These are phyloP conservation scores for Kodamaea laetipori DNA, from an alignment of 805 yeast species.

Conservation along the genomic window DNA sequence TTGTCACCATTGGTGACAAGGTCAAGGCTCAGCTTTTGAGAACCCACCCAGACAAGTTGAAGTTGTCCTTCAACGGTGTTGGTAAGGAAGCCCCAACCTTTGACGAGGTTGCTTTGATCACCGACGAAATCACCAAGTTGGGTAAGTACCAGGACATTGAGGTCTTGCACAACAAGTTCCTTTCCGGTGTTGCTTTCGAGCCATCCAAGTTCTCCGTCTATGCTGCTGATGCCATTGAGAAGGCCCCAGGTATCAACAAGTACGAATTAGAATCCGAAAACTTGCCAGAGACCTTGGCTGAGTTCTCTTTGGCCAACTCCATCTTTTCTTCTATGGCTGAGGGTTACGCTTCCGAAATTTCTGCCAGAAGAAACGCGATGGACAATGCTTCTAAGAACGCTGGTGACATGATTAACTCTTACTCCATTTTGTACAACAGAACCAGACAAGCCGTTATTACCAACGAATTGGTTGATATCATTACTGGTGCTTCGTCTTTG, in stretches of 20 bases:
- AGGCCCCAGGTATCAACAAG: conserved; percentile 81
- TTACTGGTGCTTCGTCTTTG: conserved; percentile 99
- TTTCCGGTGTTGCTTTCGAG: conserved; percentile 86
- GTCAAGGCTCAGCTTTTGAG: conserved; percentile 85
- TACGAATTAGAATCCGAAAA: conserved; percentile 73
- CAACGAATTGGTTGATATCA: conserved; percentile 98
- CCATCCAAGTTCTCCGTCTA: conserved; percentile 70
- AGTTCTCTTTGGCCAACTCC: conserved; percentile 88
- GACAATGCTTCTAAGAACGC: conserved; percentile 99
- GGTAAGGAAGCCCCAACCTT: conserved; percentile 98
- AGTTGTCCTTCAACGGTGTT: conserved; percentile 81
- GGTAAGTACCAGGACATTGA: conserved; percentile 77
- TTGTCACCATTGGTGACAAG: conserved; percentile 94
- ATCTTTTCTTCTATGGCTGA: conserved; percentile 91
- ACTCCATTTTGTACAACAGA: conserved; percentile 98
- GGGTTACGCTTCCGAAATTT: conserved; percentile 96
- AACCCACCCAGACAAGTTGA: conserved; percentile 69
- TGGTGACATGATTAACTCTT: conserved; percentile 95
- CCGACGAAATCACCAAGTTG: conserved; percentile 75
- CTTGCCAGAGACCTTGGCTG: conserved; percentile 73
- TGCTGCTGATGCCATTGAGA: conserved; percentile 70
- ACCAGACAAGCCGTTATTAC: conserved; percentile 99
- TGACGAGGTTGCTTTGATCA: conserved; percentile 82
- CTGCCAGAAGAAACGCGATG: conserved; percentile 99
- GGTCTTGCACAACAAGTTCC: conserved; percentile 84